These are phyloP conservation scores for Tolypocladium paradoxum DNA, from an alignment of 2,329 filamentous ascomycete species.

Conservation along the genomic window DNA sequence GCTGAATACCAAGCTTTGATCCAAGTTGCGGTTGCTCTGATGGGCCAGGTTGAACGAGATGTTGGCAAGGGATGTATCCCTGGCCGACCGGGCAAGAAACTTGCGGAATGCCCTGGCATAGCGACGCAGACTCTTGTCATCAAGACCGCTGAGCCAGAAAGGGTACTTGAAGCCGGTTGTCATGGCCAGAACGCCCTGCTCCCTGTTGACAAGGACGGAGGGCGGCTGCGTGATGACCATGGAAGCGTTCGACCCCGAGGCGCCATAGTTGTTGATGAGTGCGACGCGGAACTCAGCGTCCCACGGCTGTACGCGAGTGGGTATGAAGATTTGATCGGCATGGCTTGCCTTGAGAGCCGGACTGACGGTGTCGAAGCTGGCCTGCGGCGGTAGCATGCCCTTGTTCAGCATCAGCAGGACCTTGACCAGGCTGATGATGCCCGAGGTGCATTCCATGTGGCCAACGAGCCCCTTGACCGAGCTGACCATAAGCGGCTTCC, in stretches of 20 bases:
- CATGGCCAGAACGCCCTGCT: background rate
- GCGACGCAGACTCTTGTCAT: conserved; percentile 1
- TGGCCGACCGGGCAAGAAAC: background rate
- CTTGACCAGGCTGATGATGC: conserved; percentile 36
- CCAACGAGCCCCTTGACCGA: conserved; percentile 16
- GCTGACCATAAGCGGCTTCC: conserved; percentile 6
- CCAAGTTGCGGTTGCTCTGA: conserved; percentile 16
- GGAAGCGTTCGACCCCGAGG: conserved; percentile 14
- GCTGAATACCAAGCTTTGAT: conserved; percentile 13
- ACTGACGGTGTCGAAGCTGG: conserved; percentile 18
- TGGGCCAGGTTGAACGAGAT: conserved; percentile 20
- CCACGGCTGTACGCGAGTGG: conserved; percentile 14
- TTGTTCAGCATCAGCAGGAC: conserved; percentile 29
- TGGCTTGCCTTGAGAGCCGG: conserved; percentile 8
- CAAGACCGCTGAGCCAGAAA: background rate
- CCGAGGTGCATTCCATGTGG: conserved; percentile 20
- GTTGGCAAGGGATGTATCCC: conserved; percentile 6
- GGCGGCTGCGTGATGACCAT: conserved; percentile 12
- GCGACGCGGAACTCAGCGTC: conserved; percentile 6
- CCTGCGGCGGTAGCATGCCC: conserved; percentile 17
- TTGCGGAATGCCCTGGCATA: background rate
- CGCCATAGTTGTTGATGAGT: conserved; percentile 26
- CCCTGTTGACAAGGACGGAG: background rate
- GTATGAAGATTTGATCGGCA: conserved; percentile 8
- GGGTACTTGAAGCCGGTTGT: background rate